These are phyloP conservation scores for Epipyxis sp. DNA, from an alignment of 108 stramenopile genomes.

Conservation along the genomic window DNA sequence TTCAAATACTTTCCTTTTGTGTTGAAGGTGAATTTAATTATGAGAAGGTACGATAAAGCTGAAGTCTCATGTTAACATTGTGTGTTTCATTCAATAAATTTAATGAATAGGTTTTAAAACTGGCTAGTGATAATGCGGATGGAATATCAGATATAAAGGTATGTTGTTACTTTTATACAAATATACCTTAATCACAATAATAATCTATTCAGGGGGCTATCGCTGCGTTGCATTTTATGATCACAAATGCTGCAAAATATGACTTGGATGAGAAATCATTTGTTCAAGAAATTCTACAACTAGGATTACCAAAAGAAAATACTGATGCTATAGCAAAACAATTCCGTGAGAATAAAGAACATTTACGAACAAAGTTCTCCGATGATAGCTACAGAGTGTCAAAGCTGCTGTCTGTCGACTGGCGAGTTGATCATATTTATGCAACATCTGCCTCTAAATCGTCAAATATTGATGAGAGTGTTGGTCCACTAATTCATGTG, in stretches of 20 bases:
- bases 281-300: constrained; percentile 39
- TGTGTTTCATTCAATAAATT: background rate
- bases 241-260: constrained; percentile 27
- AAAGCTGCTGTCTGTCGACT: background rate
- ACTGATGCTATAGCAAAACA: constrained; percentile 30
- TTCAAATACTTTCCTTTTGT: constrained; percentile 13
- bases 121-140: constrained; percentile 18
- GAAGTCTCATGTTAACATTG: background rate
- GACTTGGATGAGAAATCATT: constrained; percentile 10
- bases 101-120: constrained; percentile 12
- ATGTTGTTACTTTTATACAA: background rate
- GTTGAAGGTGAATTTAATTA: constrained; percentile 32
- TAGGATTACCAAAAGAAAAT: constrained; percentile 40
- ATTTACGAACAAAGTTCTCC: background rate
- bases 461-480: too few species aligned
- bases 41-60: constrained; percentile 15
- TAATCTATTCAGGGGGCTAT: constrained; percentile 19
- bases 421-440: constrained; percentile 6
- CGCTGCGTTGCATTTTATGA: constrained; percentile 31
- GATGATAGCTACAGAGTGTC: background rate
- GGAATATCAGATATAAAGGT: constrained; percentile 27
- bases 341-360: constrained; percentile 21
- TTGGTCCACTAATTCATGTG: too few species aligned
- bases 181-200: background rate
- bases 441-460: background rate